Base-by-base conservation (phyloP, 345 rosid species). In the Microthlaspi erraticum region DNA sequence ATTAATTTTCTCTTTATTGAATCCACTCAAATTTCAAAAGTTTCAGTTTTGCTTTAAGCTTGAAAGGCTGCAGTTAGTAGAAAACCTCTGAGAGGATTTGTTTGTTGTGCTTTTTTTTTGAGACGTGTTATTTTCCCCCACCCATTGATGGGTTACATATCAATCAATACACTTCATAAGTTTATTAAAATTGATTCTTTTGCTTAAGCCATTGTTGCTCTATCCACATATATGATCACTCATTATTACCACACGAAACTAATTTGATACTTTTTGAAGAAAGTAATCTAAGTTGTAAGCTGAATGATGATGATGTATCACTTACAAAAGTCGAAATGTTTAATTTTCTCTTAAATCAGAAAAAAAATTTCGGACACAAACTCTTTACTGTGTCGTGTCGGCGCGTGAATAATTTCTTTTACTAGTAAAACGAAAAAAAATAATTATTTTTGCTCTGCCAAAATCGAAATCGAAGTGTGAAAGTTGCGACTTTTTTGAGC, bases 371-470 rank as follows among this genome's bases (percentile, higher is more conserved):
- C 66, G 31, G 60, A 66, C 72, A 58, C 26, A 38, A 39, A 17
- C 7, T 19, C n/a, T 73, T 48, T 19, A 55, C 44, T 46, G 14
- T 72, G 77, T 72, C 77, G 14, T 72, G 77, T 72, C 77, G 77
- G 77, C 56, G 77, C 64, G 31, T 37, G 11, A 45, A 72, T 6
- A 14, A 71, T 18, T 19, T 51, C 12, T 66, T 66, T 66, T 5
- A 51, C 48, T 5, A 49, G 57, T 8, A n/a, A n/a, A 39, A 52
- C 51, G 2, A 26, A 26, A 26, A 7, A 32, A 6, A 8, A 18
- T 17, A 5, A 5, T 9, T 0, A 1, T 44, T 1, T 9, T 42
- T 39, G 12, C 36, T 19, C 45, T 32, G 42, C 31, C 72, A 37
- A 41, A 64, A 58, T 19, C 45, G 32, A 50, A 72, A 58, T 19